Evolutionary conservation across 1,284 basidiomycete species (phyloP).

Genomic region (Malassezia dermatis): DNA sequence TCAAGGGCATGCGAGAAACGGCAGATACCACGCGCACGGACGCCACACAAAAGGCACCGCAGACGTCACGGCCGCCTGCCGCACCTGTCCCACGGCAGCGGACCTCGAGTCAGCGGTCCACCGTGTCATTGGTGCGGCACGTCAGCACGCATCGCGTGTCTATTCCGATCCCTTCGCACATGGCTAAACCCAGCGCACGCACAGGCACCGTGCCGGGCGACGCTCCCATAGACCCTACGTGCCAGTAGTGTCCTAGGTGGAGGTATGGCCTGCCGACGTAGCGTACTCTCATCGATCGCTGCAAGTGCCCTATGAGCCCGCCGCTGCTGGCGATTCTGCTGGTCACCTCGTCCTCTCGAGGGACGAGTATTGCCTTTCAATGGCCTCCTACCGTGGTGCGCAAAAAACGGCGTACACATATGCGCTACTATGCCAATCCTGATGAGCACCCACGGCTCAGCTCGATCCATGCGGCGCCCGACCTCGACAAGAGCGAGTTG

Average conservation of each 20-base stretch:
- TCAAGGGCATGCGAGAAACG: background rate
- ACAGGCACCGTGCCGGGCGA: background rate
- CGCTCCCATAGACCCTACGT: background rate
- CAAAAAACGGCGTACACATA: slow-evolving; percentile 29
- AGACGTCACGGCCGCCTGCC: background rate
- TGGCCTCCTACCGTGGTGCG: slow-evolving; percentile 26
- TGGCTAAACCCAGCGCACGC: background rate
- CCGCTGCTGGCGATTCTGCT: slow-evolving; percentile 41
- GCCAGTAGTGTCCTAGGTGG: background rate
- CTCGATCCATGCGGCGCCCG: slow-evolving; percentile 19
- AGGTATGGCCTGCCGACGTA: background rate
- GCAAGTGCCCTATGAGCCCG: background rate
- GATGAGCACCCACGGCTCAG: background rate
- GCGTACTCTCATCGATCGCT: background rate
- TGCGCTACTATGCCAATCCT: slow-evolving; percentile 32
- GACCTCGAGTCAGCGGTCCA: background rate
- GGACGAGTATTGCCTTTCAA: slow-evolving; percentile 38
- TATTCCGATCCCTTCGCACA: background rate
- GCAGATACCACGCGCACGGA: too few species aligned
- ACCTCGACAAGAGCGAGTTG: slow-evolving; percentile 18
- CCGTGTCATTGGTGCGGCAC: slow-evolving; percentile 1
- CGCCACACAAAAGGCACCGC: background rate
- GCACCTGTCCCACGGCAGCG: background rate
- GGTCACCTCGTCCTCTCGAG: slow-evolving; percentile 34
- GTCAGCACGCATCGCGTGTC: slow-evolving; percentile 1